Evolutionary conservation across 148 eudicot species (phyloP).

Genomic region (Dysphania ambrosioides): DNA sequence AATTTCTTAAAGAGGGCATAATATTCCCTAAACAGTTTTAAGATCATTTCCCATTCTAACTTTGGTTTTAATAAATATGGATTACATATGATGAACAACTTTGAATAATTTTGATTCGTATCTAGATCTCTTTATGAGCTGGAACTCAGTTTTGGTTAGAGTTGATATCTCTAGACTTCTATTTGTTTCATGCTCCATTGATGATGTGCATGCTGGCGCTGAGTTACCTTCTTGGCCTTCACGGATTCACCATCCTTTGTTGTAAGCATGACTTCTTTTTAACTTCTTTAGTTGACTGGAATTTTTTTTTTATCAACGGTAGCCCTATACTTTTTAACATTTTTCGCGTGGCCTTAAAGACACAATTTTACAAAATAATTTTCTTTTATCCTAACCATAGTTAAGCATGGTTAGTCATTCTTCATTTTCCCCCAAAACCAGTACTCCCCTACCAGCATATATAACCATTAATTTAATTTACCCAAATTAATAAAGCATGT

Average conservation of each 20-base stretch:
- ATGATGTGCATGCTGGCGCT: slow-evolving; percentile 98
- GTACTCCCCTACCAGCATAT: too few relatives aligned
- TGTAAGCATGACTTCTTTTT: slow-evolving; percentile 41
- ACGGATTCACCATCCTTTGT: slow-evolving; percentile 82
- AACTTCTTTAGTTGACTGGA: too few relatives aligned
- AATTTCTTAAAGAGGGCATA: slow-evolving; percentile 67
- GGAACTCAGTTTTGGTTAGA: slow-evolving; percentile 70
- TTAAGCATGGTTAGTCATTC: too few relatives aligned
- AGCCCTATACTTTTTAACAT: too few relatives aligned
- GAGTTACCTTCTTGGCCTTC: slow-evolving; percentile 99
- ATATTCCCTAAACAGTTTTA: slow-evolving; percentile 68
- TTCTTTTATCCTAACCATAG: too few relatives aligned
- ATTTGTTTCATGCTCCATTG: slow-evolving; percentile 73
- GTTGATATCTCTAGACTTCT: slow-evolving; percentile 97
- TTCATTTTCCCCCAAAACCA: too few relatives aligned
- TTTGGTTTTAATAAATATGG: neutral
- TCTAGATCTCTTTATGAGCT: slow-evolving; percentile 27
- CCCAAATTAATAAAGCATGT: too few relatives aligned
- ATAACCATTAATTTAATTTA: too few relatives aligned
- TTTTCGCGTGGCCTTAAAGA: too few relatives aligned
- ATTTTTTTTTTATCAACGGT: too few relatives aligned
- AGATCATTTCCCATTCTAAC: neutral
- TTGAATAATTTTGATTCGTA: neutral
- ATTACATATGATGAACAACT: slow-evolving; percentile 5
- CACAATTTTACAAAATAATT: too few relatives aligned